A percentile compares a stretch with the other conserved stretches of the same genome.
Evolutionary conservation across 192 early-diverging fungal genomes (phyloP).

Genomic region (Coemansia sp.): DNA sequence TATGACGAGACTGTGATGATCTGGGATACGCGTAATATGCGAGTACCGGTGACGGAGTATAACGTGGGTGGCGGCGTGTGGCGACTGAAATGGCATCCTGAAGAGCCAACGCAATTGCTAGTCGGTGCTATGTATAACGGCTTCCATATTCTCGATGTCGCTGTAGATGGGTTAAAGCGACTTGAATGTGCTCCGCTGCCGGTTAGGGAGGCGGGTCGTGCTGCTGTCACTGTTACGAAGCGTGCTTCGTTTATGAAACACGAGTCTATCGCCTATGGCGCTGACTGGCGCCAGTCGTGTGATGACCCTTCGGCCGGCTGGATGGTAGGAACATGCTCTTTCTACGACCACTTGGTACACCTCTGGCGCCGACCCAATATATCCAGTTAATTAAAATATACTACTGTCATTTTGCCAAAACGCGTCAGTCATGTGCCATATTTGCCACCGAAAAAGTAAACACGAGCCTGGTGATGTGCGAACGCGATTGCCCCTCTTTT

Average conservation of each 20-base stretch:
- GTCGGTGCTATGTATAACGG: conserved; percentile 94
- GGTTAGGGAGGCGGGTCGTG: conserved; percentile 19
- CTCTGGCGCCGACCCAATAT: conserved; percentile 58
- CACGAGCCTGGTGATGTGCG: no score
- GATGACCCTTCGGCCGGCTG: conserved; percentile 9
- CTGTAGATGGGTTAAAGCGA: conserved; percentile 17
- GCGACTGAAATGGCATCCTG: conserved; percentile 95
- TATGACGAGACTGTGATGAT: conserved; percentile 89
- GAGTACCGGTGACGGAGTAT: conserved; percentile 67
- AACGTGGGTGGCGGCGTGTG: conserved; percentile 89
- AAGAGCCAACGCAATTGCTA: conserved; percentile 60
- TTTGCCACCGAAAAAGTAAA: conserved; percentile 7
- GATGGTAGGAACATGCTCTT: conserved; percentile 74
- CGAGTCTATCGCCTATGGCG: conserved; percentile 75
- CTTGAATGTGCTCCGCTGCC: not conserved
- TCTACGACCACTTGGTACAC: conserved; percentile 78
- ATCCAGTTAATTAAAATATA: not conserved
- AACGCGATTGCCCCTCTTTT: not conserved
- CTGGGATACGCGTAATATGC: conserved; percentile 91
- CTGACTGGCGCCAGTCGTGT: conserved; percentile 69
- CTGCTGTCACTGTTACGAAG: conserved; percentile 1
- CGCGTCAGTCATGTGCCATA: conserved; percentile 5
- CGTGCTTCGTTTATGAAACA: conserved; percentile 68
- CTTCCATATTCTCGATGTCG: conserved; percentile 74
- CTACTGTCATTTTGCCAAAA: not conserved